Evolutionary conservation across 2,329 filamentous ascomycete species (phyloP).

Genomic region (Penicillium brevicompactum): DNA sequence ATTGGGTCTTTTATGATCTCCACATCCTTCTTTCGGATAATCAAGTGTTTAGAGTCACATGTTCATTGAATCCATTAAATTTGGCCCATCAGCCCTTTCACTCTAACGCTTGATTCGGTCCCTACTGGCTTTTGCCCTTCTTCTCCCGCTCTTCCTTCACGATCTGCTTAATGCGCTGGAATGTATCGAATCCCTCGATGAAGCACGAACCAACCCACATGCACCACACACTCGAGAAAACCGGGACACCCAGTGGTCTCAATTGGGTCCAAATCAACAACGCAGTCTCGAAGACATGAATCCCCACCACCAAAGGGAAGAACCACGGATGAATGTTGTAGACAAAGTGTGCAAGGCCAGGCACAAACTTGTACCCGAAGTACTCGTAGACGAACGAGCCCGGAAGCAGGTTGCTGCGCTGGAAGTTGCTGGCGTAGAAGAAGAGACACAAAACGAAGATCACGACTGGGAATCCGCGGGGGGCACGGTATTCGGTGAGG

Average conservation of each 20-base stretch:
- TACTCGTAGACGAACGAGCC: conserved; percentile 54
- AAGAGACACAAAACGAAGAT: conserved; percentile 59
- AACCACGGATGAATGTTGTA: conserved; percentile 62
- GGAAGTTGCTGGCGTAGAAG: conserved; percentile 56
- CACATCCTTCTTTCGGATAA: background rate
- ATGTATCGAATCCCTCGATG: conserved; percentile 56
- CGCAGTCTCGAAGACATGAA: conserved; percentile 68
- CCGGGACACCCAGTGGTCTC: conserved; percentile 54
- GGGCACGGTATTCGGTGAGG: conserved; percentile 55
- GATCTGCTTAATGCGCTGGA: conserved; percentile 49
- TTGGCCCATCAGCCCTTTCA: background rate
- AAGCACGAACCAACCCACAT: conserved; percentile 55
- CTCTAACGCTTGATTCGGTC: background rate
- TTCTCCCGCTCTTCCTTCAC: conserved; percentile 45
- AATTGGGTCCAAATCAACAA: conserved; percentile 50
- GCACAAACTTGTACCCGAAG: conserved; percentile 55
- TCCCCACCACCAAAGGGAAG: conserved; percentile 59
- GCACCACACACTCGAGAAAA: conserved; percentile 54
- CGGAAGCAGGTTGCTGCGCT: conserved; percentile 55
- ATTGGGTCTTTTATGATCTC: background rate
- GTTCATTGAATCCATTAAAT: background rate
- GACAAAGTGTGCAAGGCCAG: conserved; percentile 61
- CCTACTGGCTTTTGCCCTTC: conserved; percentile 28
- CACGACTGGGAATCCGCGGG: conserved; percentile 54
- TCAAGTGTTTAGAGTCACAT: too few relatives aligned